Evolutionary conservation across 2,329 filamentous ascomycete species (phyloP).

Genomic region (Hirsutella minnesotensis): DNA sequence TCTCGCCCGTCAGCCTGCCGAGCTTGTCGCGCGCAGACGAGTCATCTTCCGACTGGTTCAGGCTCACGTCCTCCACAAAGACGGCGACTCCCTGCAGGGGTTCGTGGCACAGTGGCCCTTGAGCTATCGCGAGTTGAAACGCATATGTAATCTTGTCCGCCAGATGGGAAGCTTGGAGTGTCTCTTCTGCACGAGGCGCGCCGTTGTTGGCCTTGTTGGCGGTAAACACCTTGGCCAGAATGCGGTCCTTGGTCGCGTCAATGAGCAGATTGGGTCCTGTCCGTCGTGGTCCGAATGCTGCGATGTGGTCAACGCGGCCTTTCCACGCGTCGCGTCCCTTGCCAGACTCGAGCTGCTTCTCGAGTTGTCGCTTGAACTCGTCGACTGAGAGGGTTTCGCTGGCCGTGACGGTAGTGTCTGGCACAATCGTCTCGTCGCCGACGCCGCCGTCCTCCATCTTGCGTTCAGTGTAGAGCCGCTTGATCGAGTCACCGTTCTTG

Average conservation of each 20-base stretch:
- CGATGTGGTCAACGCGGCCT: conserved; percentile 64
- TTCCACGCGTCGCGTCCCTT: conserved; percentile 69
- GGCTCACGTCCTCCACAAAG: conserved; percentile 67
- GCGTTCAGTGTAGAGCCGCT: conserved; percentile 62
- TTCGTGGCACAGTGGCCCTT: conserved; percentile 85
- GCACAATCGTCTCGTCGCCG: conserved; percentile 30
- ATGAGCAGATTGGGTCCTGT: conserved; percentile 83
- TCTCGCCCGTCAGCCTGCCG: conserved; percentile 78
- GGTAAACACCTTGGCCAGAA: conserved; percentile 59
- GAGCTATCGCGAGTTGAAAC: conserved; percentile 82
- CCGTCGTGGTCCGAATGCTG: conserved; percentile 79
- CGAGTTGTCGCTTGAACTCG: conserved; percentile 68
- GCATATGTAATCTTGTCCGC: conserved; percentile 86
- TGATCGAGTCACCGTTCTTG: conserved; percentile 70
- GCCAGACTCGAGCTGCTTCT: conserved; percentile 53
- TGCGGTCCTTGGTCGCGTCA: conserved; percentile 62
- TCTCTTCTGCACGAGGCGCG: conserved; percentile 31
- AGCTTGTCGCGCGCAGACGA: conserved; percentile 52
- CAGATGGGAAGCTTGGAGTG: conserved; percentile 54
- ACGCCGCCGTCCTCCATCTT: conserved; percentile 28
- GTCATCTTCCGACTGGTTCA: conserved; percentile 43
- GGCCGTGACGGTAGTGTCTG: conserved; percentile 46
- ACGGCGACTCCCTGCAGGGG: conserved; percentile 89
- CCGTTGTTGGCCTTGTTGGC: conserved; percentile 18
- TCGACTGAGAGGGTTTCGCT: conserved; percentile 53